phyloP scores from a whole-genome alignment of 345 rosid species.

The rapeseed (Brassica napus) region Da-Ae NC_063446.1:73781501-73782000 shows the following conservation, averaged over 20 bases:
- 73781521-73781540: not conserved
- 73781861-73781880: constrained; percentile 56
- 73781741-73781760: constrained; percentile 58
- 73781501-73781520: not conserved
- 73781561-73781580: constrained; percentile 98
- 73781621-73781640: constrained; percentile 34
- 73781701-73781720: not conserved
- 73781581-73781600: constrained; percentile 70
- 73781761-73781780: constrained; percentile 49
- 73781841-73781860: constrained; percentile 61
- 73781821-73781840: constrained; percentile 60
- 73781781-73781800: constrained; percentile 50
- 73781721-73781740: constrained; percentile 63
- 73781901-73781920: constrained; percentile 70
- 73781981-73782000: constrained; percentile 81
- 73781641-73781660: constrained; percentile 3
- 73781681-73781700: not conserved
- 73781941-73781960: constrained; percentile 43
- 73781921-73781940: constrained; percentile 67
- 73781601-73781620: constrained; percentile 56
- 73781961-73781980: constrained; percentile 69
- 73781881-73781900: constrained; percentile 86
- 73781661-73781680: not conserved
- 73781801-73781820: constrained; percentile 85
- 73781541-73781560: constrained; percentile 35